Evolutionary conservation across 306 rosid genomes (phyloP).

Genomic region (Lathyrus oleraceus): DNA sequence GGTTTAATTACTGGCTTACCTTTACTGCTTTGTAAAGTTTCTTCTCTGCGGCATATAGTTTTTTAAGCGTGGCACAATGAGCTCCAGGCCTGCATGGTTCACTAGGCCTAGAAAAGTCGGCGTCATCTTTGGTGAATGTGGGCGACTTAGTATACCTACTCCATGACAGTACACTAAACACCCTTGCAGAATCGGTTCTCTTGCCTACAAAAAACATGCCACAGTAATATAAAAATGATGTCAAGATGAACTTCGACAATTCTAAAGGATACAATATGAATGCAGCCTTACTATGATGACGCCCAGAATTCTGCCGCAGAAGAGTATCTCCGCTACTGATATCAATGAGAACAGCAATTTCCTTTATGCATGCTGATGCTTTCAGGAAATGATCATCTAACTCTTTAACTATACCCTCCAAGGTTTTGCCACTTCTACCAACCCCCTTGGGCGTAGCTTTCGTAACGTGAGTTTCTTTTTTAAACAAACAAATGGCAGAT

Average conservation of each 20-base stretch:
- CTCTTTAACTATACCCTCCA: constrained; percentile 67
- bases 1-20: constrained; percentile 48
- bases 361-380: constrained; percentile 75
- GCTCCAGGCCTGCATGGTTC: constrained; percentile 97
- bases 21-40: constrained; percentile 73
- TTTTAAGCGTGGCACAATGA: constrained; percentile 80
- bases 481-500: constrained; percentile 40
- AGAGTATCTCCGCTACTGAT: constrained; percentile 52
- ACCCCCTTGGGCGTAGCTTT: constrained; percentile 39
- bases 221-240: constrained; percentile 22
- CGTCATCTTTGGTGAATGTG: constrained; percentile 54
- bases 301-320: constrained; percentile 49
- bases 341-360: constrained; percentile 82
- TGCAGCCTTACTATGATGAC: constrained; percentile 51
- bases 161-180: constrained; percentile 82
- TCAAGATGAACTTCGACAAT: not conserved
- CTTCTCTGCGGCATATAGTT: constrained; percentile 66
- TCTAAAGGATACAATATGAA: constrained; percentile 22
- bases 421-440: constrained; percentile 58
- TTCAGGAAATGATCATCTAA: constrained; percentile 83
- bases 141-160: constrained; percentile 69
- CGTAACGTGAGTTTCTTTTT: constrained; percentile 35
- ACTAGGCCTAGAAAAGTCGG: constrained; percentile 43
- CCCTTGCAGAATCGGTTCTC: constrained; percentile 73
- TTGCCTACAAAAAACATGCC: constrained; percentile 54